Conservation (phyloP, 192 early-diverging fungal species). For the Linnemannia elongata region DNA sequence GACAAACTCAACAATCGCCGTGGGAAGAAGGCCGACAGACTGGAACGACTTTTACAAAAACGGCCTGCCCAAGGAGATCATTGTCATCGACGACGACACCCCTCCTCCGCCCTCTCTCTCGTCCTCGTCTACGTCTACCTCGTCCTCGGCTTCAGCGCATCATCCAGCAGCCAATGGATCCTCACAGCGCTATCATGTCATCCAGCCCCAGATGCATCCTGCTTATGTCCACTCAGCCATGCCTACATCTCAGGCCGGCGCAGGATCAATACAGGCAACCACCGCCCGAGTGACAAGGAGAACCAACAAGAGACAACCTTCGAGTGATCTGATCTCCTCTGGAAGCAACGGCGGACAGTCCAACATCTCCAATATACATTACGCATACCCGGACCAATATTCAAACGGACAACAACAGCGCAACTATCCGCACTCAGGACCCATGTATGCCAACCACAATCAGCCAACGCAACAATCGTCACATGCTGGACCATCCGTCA, state of each 20-base stretch:
- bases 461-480: background rate
- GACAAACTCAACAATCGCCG: slow-evolving; percentile 23
- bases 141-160: slow-evolving; percentile 36
- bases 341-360: slow-evolving; percentile 15
- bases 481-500: slow-evolving; percentile 1
- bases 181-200: slow-evolving; percentile 29
- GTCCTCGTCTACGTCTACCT: slow-evolving; percentile 34
- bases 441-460: background rate
- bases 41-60: slow-evolving; percentile 58
- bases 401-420: slow-evolving; percentile 10
- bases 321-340: slow-evolving; percentile 19
- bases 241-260: background rate
- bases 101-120: slow-evolving; percentile 48
- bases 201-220: slow-evolving; percentile 16
- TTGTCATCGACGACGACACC: slow-evolving; percentile 56
- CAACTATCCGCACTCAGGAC: slow-evolving; percentile 11
- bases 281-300: slow-evolving; percentile 38
- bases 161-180: slow-evolving; percentile 20
- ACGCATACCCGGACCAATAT: slow-evolving; percentile 14
- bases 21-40: slow-evolving; percentile 35
- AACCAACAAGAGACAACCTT: slow-evolving; percentile 44
- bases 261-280: slow-evolving; percentile 17
- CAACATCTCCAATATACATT: slow-evolving; percentile 3
- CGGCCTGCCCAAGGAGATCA: slow-evolving; percentile 54
- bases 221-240: slow-evolving; percentile 10